Base-by-base conservation (phyloP, 768 basidiomycete genomes). In the Tubosaeta sp. region DNA sequence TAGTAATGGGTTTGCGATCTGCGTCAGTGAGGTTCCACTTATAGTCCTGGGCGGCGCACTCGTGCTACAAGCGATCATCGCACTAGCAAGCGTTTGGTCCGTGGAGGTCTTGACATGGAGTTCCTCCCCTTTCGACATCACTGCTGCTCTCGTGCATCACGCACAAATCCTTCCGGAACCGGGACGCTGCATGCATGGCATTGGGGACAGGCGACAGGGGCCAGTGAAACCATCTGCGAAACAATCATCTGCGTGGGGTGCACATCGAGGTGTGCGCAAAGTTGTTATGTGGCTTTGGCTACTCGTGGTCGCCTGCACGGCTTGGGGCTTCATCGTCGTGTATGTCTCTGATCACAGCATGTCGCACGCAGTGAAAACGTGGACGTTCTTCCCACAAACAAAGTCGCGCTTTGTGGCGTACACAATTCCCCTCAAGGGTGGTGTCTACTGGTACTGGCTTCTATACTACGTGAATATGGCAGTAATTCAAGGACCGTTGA, bases 91-190 rank as follows among this genome's bases (percentile, higher is more conserved):
- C 18, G 51, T 59, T n/a, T 39, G 52, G 22, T 29, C 46, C 19
- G 60, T 61, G 16, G 55, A 63, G 48, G 55, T 69, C 29, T 32
- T 60, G 39, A 69, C 69, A 16, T 69, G 69, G 69, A 70, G 69
- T 18, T 63, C 66, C 27, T 69, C 67, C 2, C 51, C 63, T n/a
- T 57, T 70, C 19, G 67, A 66, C 16, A 52, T 61, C 1, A 65
- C 66, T 5, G 64, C 69, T 1, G 67, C 67, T 3, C 54, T 69
- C 22, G 52, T 69, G 16, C 59, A 64, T 14, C 60, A 69, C 7
- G 53, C 59, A 4, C 60, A 59, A 12, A 59, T 69, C 40, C 1
- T 58, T 7, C 57, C 48, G 1, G 53, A 57, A 21, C 34, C 52
- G 3, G 60, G 54, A 5, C 62, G 44, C 10, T 66, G 68, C 25